A percentile compares a stretch with the other conserved stretches of the same genome.
These are phyloP conservation scores for Rhododendron williamsianum DNA, from an alignment of 148 eudicot species.

Conservation along the genomic window DNA sequence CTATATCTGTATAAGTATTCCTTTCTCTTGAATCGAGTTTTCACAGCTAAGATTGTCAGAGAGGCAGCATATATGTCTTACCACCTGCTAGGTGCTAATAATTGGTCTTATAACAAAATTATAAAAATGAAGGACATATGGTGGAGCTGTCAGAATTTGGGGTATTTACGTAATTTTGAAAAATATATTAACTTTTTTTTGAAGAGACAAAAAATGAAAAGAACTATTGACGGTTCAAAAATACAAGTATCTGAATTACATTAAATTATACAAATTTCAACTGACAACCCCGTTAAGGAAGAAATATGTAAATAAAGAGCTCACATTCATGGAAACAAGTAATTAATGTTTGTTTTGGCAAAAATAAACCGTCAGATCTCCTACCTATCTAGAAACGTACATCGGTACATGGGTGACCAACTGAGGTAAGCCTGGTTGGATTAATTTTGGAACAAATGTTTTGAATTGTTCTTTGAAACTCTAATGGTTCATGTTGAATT, in stretches of 20 bases:
- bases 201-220: no score
- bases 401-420: no score
- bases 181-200: no score
- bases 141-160: background rate
- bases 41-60: conserved; percentile 4
- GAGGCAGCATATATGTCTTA: background rate
- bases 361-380: no score
- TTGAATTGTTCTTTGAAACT: background rate
- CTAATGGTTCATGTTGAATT: background rate
- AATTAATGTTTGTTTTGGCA: background rate
- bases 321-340: background rate
- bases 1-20: background rate
- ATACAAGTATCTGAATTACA: background rate
- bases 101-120: background rate
- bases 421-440: no score
- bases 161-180: background rate
- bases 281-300: background rate
- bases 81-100: conserved; percentile 4
- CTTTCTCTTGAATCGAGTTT: background rate
- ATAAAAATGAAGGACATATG: background rate
- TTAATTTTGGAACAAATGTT: no score
- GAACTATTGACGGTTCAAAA: no score
- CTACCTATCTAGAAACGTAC: no score
- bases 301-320: background rate
- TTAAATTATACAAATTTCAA: background rate